Base-by-base conservation (phyloP, 176 grass and related monocot genomes). In the Secale cereale region DNA sequence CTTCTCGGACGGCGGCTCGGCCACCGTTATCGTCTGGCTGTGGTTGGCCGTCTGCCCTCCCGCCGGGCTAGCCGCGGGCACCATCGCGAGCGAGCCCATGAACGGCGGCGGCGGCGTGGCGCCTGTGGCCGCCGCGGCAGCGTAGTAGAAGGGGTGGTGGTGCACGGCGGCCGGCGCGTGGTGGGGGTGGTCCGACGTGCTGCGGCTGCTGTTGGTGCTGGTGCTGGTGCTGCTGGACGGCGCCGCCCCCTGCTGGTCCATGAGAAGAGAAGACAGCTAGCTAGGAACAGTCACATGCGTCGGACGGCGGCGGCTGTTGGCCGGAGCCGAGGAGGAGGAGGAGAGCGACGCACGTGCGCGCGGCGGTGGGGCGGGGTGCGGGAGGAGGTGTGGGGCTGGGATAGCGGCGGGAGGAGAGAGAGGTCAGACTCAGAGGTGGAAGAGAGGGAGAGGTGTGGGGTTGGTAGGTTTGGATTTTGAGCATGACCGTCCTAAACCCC, bases 151-250 rank as follows among this genome's bases (percentile, higher is more conserved):
- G 14, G 90, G 83, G 70, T 93, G 90, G 36, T 87, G 84, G 30
- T 90, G 92, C 57, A 37, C 11, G 19, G 70, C 70, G 9, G 26
- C 16, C 16, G 88, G 88, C 22, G 68, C 54, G 81, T 95, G 89
- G 26, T 93, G 89, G 7, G 90, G 89, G 7, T 93, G 89, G 13
- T 92, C 93, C 3, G 93, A 94, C 60, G 84, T 95, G 90, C 93
- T 96, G 69, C 97, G 69, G 80, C 97, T 92, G 86, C 91, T 96
- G 88, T 94, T 98, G 83, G 95, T 93, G 32, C 91, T 94, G 3
- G 85, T 98, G 73, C 96, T 95, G 26, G 88, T 96, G 81, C 88
- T 96, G 79, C 97, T 99, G 27, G 85, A 91, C 37, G 88, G 79
- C 46, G 86, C 88, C n/a, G 86, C 83, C 0, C 82, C 91, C 13